A percentile compares a stretch with the other conserved stretches of the same genome.
These are phyloP conservation scores for Terfezia claveryi DNA, from an alignment of 495 filamentous ascomycete species.

Conservation along the genomic window DNA sequence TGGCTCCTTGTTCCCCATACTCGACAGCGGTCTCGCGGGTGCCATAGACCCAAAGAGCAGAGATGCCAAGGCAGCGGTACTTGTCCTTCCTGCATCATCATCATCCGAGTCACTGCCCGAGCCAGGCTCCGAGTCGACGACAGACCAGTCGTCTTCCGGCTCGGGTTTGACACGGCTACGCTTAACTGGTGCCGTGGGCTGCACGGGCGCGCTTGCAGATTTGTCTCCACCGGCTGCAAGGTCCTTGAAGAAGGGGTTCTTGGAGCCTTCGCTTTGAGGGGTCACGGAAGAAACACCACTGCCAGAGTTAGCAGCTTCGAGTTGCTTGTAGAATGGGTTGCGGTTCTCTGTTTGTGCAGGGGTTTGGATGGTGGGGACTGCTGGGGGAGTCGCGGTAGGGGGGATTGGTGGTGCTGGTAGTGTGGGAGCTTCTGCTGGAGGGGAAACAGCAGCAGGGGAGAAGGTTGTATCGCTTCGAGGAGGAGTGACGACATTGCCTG, in stretches of 20 bases:
- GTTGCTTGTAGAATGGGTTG: constrained; percentile 14
- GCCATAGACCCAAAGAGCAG: constrained; percentile 96
- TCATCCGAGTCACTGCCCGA: constrained; percentile 36
- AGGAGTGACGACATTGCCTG: constrained; percentile 9
- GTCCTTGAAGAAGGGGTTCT: constrained; percentile 55
- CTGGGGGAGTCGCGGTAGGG: constrained; percentile 23
- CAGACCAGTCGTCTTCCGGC: constrained; percentile 65
- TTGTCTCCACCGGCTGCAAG: constrained; percentile 27
- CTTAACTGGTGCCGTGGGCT: constrained; percentile 22
- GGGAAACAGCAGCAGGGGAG: constrained; percentile 22
- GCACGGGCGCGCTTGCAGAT: constrained; percentile 17
- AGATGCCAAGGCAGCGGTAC: constrained; percentile 74
- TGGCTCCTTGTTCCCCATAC: constrained; percentile 48
- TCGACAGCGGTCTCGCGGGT: constrained; percentile 70
- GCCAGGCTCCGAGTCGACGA: constrained; percentile 56
- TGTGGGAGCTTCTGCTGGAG: constrained; percentile 22
- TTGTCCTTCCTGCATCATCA: constrained; percentile 51
- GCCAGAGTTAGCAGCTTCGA: neutral
- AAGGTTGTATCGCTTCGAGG: constrained; percentile 8
- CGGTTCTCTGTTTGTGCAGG: constrained; percentile 21
- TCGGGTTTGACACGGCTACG: constrained; percentile 25
- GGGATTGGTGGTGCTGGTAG: constrained; percentile 26
- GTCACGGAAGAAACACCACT: constrained; percentile 15
- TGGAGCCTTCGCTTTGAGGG: constrained; percentile 26
- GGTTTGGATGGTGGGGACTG: constrained; percentile 21